Conservation (phyloP, 139 green algal species). For the Chlamydomonas incerta region DNA sequence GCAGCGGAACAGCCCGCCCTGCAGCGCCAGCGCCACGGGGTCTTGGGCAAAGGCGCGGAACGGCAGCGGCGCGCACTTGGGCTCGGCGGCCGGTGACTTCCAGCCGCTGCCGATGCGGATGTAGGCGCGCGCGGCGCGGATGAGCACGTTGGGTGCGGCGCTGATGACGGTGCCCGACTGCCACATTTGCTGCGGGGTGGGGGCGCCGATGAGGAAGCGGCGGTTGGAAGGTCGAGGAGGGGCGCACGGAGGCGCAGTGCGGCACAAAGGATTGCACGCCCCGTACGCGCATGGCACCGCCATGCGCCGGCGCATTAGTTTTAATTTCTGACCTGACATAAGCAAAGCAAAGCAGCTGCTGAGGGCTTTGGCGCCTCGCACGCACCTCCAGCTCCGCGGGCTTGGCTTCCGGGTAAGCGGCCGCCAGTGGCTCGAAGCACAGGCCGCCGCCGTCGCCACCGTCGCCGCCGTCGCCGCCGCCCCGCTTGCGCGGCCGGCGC, state of each 20-base stretch:
- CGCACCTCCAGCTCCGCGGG: neutral
- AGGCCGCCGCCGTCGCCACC: neutral
- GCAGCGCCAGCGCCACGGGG: conserved; percentile 3
- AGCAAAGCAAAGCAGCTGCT: too few relatives aligned
- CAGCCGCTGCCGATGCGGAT: neutral
- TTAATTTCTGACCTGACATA: too few relatives aligned
- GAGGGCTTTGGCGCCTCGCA: too few relatives aligned
- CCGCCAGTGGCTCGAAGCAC: neutral
- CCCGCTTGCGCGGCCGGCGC: too few relatives aligned
- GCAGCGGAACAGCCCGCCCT: conserved; percentile 21
- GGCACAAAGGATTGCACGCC: too few relatives aligned
- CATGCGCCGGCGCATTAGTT: too few relatives aligned
- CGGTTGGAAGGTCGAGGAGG: neutral
- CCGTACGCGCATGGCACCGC: neutral
- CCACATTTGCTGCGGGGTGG: neutral
- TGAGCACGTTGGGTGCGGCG: neutral
- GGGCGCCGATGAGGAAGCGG: neutral
- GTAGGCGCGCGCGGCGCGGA: conserved; percentile 10
- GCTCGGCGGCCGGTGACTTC: neutral
- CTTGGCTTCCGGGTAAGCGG: too few relatives aligned
- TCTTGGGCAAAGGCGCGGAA: conserved; percentile 1
- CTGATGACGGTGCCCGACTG: neutral
- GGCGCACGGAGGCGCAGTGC: too few relatives aligned
- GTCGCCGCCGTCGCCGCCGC: too few relatives aligned
- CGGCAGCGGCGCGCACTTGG: neutral